Evolutionary conservation across 192 early-diverging fungal species (phyloP), one percentile per base, ranked within the genome.

Genomic region (Backusella tarrabulga): DNA sequence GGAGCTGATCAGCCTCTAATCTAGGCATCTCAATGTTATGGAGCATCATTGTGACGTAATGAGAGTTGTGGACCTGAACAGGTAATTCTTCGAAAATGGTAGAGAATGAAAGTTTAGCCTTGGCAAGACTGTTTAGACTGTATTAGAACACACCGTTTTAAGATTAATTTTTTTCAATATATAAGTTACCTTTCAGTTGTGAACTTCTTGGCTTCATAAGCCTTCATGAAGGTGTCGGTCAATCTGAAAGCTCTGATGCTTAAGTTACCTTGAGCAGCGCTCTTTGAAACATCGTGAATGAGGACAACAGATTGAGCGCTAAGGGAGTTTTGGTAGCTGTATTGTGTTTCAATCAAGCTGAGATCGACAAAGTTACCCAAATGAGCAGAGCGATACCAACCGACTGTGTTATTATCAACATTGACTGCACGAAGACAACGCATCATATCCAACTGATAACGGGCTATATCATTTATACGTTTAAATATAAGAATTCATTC

Each of bases 381-480:
- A 71, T 93, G 88, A 36, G 96, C 92, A 32, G 96, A 95, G 80
- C 96, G 96, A 85, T 99, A 97, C 95, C 98, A 97, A 26, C 98
- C 98, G 41, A 98, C 97, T 60, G 95, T 93, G 89, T 97, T 97
- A 79, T 94, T 93, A 79, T 99, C 98, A 60, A 93, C 95, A 83
- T 98, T 97, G 74, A 98, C 92, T 71, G 95, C 92, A 72, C 94
- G 91, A 81, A 99, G 88, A 79, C 93, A 92, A 78, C 93, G 87
- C 87, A 99, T 92, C 95, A 98, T 97, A 80, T 95, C 92, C 54
- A 96, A 79, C 86, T 97, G 95, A 85, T 99, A 98, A 74, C 95
- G 91, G 19, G 92, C 88, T 85, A 67, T 38, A n/a, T 34, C 70
- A 67, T 70, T 17, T 32, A 14, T 29, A 46, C n/a, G 7, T 21